phyloP scores from a whole-genome alignment of 106 monocot genomes.

The Dioscorea dumetorum region DNA sequence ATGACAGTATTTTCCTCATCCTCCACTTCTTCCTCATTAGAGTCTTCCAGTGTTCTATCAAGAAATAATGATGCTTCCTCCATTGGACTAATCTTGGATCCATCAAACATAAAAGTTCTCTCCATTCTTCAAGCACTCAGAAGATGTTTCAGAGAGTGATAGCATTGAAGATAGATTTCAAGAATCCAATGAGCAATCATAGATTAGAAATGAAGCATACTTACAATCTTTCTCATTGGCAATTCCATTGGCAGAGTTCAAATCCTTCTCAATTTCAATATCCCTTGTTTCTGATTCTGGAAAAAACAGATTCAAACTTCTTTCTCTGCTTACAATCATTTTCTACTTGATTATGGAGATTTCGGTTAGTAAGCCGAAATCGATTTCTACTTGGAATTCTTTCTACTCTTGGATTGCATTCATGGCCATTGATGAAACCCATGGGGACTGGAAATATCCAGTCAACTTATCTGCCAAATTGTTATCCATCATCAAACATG shows the following conservation, averaged over 20 bases:
- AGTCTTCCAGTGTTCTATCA: neutral
- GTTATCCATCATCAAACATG: no score
- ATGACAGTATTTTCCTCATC: neutral
- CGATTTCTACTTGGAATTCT: no score
- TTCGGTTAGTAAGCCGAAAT: no score
- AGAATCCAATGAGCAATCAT: conserved; percentile 16
- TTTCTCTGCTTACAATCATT: neutral
- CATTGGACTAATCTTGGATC: neutral
- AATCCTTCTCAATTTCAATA: conserved; percentile 5
- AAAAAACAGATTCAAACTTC: conserved; percentile 9
- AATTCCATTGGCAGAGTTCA: conserved; percentile 7
- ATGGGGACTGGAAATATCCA: no score
- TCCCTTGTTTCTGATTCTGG: neutral
- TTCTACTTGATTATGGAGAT: no score
- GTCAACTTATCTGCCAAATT: no score
- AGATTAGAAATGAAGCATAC: conserved; percentile 17
- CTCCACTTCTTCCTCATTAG: neutral
- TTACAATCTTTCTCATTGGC: conserved; percentile 14
- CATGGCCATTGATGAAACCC: no score
- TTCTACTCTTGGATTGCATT: no score
- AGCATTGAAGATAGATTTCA: neutral
- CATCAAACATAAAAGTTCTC: neutral
- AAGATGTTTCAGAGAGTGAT: conserved; percentile 1
- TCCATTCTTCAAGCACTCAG: neutral
- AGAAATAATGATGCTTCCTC: neutral